phyloP scores from a whole-genome alignment of 2,329 filamentous ascomycete genomes.

The Falciphora oryzae region DNA sequence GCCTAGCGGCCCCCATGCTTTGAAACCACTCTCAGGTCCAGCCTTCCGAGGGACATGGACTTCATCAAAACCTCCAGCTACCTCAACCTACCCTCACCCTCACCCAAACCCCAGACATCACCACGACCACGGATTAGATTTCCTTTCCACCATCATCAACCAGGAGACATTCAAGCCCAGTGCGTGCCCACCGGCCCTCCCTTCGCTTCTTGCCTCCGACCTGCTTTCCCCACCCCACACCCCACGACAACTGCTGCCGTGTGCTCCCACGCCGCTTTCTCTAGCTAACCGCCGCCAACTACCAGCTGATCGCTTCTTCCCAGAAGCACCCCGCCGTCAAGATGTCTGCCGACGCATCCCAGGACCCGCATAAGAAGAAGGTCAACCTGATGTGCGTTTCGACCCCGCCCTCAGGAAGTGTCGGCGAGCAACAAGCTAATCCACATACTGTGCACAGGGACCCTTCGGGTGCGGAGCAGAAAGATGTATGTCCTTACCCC shows the following conservation, averaged over 20 bases:
- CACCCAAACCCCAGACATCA: conserved; percentile 7
- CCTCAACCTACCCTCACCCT: conserved; percentile 1
- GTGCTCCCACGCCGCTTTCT: neutral
- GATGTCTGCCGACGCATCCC: conserved; percentile 57
- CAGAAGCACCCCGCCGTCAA: conserved; percentile 31
- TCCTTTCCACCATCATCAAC: conserved; percentile 11
- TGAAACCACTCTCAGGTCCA: neutral
- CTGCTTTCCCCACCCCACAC: neutral
- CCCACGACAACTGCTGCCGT: neutral
- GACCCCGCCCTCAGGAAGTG: neutral
- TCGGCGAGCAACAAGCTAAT: neutral
- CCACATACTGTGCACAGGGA: conserved; percentile 58
- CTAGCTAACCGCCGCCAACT: conserved; percentile 10
- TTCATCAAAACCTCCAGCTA: conserved; percentile 9
- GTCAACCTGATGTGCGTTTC: conserved; percentile 68
- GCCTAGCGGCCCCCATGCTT: conserved; percentile 10
- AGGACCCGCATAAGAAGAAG: conserved; percentile 51
- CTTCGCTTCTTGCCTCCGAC: neutral
- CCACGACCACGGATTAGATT: conserved; percentile 10
- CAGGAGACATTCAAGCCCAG: conserved; percentile 8
- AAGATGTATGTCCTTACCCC: conserved; percentile 56
- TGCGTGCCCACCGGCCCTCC: neutral
- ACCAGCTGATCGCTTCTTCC: conserved; percentile 1
- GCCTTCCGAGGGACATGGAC: neutral
- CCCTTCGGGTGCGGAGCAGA: conserved; percentile 80